Base-by-base conservation (phyloP, 805 yeast genomes). In the Ogataea minuta region DNA sequence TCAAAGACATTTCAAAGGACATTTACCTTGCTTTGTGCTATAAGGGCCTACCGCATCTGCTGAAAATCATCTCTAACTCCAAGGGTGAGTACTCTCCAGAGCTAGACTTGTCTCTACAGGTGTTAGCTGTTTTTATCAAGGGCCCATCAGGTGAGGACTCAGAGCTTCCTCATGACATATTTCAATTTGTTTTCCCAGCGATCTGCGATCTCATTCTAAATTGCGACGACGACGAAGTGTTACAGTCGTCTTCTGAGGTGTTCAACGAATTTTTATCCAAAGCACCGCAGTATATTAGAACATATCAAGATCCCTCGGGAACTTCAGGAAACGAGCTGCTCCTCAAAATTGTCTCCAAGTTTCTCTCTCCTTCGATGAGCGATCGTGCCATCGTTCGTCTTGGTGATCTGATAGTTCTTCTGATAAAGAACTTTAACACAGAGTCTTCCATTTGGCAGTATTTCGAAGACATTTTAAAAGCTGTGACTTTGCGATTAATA, bases 321-420 rank as follows among this genome's bases (percentile, higher is more conserved):
- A 56, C 64, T 31, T 49, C 72, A 2, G 87, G 86, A 0, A 61
- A 76, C 37, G 71, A 78, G 12, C 64, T 71, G 2, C 68, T 86
- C n/a, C 63, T 93, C 12, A 68, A 72, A 23, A 76, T 84, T 10
- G 79, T 83, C 2, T 76, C 85, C 3, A 79, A 79, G 52, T 75
- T 88, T 36, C 69, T 91, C 23, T 76, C 84, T 1, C 86, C 95
- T 1, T 69, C 70, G 6, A 67, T 85, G 41, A 74, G 84, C 11
- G 97, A 89, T 50, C 75, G 83, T 30, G 96, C 95, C 0, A 90
- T 95, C 1, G 70, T 81, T 62, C 82, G 84, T 42, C 76, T 86
- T 30, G 97, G 91, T 9, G 79, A 52, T 65, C 50, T 64, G 32
- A 41, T 64, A 14, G 49, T 55, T 7, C 35, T 58, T 10, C 37